A percentile compares a stretch with the other conserved stretches of the same genome.
These are phyloP conservation scores for Pseudognaphalium luteoalbum DNA, from an alignment of 129 eudicot species.

Conservation along the genomic window DNA sequence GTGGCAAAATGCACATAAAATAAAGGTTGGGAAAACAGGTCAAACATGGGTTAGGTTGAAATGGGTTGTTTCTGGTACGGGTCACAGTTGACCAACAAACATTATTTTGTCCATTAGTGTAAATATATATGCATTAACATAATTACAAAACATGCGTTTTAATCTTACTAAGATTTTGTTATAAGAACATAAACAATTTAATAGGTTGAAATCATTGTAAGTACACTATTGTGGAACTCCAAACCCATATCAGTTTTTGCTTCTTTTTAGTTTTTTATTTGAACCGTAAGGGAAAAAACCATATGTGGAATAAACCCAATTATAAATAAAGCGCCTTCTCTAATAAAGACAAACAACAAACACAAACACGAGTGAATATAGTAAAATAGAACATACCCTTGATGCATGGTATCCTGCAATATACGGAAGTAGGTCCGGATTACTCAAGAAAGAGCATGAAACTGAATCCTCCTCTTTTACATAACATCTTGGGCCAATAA, in stretches of 20 bases:
- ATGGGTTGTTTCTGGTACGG: no score
- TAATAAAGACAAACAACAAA: background rate
- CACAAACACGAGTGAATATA: background rate
- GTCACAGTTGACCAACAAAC: background rate
- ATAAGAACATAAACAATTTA: background rate
- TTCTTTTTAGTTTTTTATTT: background rate
- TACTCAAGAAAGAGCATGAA: conserved; percentile 71
- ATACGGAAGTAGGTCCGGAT: conserved; percentile 74
- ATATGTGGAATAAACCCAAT: background rate
- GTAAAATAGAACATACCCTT: conserved; percentile 42
- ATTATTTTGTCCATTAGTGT: background rate
- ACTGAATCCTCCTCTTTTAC: conserved; percentile 69
- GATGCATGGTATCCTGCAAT: conserved; percentile 59
- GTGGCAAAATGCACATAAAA: no score
- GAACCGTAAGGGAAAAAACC: background rate
- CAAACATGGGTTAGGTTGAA: no score
- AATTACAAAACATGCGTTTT: background rate
- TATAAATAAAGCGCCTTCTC: background rate
- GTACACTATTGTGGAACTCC: background rate
- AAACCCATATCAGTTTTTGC: background rate
- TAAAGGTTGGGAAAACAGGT: no score
- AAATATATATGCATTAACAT: background rate
- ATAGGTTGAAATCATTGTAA: background rate
- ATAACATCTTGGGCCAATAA: conserved; percentile 55
- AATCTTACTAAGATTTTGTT: background rate